phyloP scores from a whole-genome alignment of 2,329 filamentous ascomycete genomes.

The Pseudocercospora musae region DNA sequence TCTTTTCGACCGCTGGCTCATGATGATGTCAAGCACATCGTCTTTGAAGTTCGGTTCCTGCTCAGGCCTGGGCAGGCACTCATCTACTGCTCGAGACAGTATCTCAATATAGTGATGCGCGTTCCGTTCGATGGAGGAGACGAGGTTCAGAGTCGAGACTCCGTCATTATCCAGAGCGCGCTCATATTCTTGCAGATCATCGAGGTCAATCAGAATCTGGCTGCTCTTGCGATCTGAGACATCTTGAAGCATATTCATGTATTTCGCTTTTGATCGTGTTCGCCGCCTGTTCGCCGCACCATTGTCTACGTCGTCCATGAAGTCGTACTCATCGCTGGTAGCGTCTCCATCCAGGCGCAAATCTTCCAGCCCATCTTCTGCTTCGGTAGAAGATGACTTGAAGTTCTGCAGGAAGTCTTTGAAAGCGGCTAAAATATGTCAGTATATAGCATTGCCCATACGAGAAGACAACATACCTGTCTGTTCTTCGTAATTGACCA shows the following conservation, averaged over 20 bases:
- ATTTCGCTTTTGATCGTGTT: constrained; percentile 65
- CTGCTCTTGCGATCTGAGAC: constrained; percentile 75
- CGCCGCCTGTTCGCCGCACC: constrained; percentile 35
- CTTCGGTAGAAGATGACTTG: constrained; percentile 72
- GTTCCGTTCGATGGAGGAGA: constrained; percentile 83
- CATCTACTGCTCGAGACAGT: constrained; percentile 82
- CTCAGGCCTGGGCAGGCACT: constrained; percentile 74
- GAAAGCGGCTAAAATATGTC: constrained; percentile 63
- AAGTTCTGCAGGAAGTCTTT: constrained; percentile 84
- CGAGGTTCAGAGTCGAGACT: constrained; percentile 59
- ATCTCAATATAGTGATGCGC: constrained; percentile 95
- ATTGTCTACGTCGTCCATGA: constrained; percentile 72
- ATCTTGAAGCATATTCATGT: constrained; percentile 81
- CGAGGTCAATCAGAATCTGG: constrained; percentile 81
- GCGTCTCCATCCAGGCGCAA: constrained; percentile 85
- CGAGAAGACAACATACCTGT: constrained; percentile 57
- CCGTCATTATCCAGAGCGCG: constrained; percentile 58
- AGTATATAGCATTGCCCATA: constrained; percentile 17
- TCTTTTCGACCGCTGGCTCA: constrained; percentile 82
- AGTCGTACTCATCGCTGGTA: constrained; percentile 85
- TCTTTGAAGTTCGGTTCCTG: constrained; percentile 90
- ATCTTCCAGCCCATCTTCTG: constrained; percentile 77
- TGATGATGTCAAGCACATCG: constrained; percentile 93
- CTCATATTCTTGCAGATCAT: constrained; percentile 85
- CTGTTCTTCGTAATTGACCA: constrained; percentile 85